phyloP scores from a whole-genome alignment of 1,139 yeast genomes.

The Yamadazyma songkhlaensis region DNA sequence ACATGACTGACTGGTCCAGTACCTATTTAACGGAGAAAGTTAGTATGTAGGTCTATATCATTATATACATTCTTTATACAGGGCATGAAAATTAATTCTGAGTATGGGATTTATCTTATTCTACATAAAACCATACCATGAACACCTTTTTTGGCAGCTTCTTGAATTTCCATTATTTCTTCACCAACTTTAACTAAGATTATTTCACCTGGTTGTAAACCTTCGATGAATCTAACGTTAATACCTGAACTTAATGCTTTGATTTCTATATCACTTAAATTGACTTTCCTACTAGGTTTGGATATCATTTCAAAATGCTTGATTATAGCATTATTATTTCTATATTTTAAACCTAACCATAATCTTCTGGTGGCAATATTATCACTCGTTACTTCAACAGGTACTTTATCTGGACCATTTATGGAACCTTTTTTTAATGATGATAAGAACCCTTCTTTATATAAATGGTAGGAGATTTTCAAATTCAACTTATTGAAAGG shows the following conservation, averaged over 20 bases:
- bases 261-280: conserved; percentile 61
- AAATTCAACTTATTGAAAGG: conserved; percentile 85
- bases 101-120: conserved; percentile 3
- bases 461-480: conserved; percentile 77
- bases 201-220: conserved; percentile 88
- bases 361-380: conserved; percentile 82
- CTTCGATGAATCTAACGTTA: conserved; percentile 70
- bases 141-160: conserved; percentile 72
- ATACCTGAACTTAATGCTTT: conserved; percentile 74
- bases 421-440: conserved; percentile 86
- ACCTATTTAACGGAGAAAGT: conserved; percentile 24
- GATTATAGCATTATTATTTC: conserved; percentile 76
- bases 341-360: conserved; percentile 90
- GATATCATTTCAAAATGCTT: conserved; percentile 71
- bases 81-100: neutral
- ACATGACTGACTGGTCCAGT: conserved; percentile 75
- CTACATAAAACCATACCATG: conserved; percentile 84
- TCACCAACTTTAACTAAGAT: conserved; percentile 59
- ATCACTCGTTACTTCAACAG: conserved; percentile 82
- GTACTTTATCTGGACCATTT: conserved; percentile 76
- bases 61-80: conserved; percentile 4
- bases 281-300: conserved; percentile 79
- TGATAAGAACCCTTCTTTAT: conserved; percentile 86
- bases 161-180: conserved; percentile 71
- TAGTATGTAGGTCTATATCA: conserved; percentile 16